A percentile compares a stretch with the other conserved stretches of the same genome.
These are phyloP conservation scores for Cytospora piceae DNA, from an alignment of 2,329 filamentous ascomycete species.

Conservation along the genomic window DNA sequence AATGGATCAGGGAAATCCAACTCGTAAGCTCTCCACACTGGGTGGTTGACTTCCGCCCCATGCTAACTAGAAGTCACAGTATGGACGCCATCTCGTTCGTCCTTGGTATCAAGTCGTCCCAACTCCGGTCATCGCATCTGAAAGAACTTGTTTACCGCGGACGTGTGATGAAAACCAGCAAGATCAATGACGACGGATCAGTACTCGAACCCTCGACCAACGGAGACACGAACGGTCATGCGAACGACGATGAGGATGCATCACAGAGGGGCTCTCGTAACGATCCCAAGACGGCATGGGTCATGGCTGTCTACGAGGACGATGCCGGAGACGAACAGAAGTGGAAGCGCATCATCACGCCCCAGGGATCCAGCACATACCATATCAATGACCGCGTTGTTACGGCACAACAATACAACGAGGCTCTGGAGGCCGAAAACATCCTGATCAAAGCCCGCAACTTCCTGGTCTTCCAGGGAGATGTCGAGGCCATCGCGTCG, in stretches of 20 bases:
- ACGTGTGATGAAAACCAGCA: conserved; percentile 87
- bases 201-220: conserved; percentile 61
- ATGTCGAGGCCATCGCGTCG: conserved; percentile 94
- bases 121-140: conserved; percentile 89
- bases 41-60: neutral
- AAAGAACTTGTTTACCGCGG: conserved; percentile 96
- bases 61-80: conserved; percentile 49
- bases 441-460: conserved; percentile 98
- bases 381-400: conserved; percentile 93
- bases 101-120: conserved; percentile 97
- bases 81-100: conserved; percentile 99
- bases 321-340: conserved; percentile 92
- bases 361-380: conserved; percentile 87
- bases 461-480: conserved; percentile 97
- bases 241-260: conserved; percentile 61
- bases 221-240: conserved; percentile 64
- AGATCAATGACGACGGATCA: conserved; percentile 90
- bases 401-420: conserved; percentile 89
- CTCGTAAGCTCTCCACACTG: conserved; percentile 65
- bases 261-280: conserved; percentile 69
- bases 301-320: conserved; percentile 98
- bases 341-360: conserved; percentile 96
- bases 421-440: conserved; percentile 87
- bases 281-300: conserved; percentile 95
- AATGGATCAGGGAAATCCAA: conserved; percentile 99